These are phyloP conservation scores for Apostasia ramifera DNA, from an alignment of 106 monocot species.

Conservation along the genomic window DNA sequence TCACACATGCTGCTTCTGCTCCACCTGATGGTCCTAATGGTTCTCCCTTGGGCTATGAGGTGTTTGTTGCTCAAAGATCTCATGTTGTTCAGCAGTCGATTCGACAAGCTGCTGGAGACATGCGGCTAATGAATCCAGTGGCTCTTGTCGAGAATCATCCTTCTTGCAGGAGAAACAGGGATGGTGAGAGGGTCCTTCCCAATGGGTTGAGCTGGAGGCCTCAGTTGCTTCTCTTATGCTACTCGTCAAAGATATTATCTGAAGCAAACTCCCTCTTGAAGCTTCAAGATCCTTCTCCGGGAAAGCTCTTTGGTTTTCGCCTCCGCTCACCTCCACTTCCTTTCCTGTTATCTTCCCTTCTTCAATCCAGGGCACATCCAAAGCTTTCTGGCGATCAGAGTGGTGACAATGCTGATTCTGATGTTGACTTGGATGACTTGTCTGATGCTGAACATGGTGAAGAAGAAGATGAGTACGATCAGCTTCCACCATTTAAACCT, in stretches of 20 bases:
- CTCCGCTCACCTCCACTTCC: conserved; percentile 59
- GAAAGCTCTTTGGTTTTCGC: conserved; percentile 63
- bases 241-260: conserved; percentile 77
- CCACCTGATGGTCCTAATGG: conserved; percentile 74
- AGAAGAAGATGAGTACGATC: conserved; percentile 70
- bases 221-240: conserved; percentile 66
- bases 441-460: conserved; percentile 46
- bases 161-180: conserved; percentile 52
- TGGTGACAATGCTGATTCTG: conserved; percentile 50
- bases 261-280: conserved; percentile 61
- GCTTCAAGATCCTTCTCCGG: conserved; percentile 15
- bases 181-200: conserved; percentile 57
- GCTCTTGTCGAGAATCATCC: conserved; percentile 74
- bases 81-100: conserved; percentile 61
- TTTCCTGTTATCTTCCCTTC: conserved; percentile 58
- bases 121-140: conserved; percentile 54
- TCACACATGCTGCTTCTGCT: conserved; percentile 66
- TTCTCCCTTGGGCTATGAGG: conserved; percentile 42
- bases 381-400: conserved; percentile 38
- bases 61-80: conserved; percentile 44
- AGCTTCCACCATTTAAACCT: conserved; percentile 69
- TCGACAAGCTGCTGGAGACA: conserved; percentile 45
- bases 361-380: conserved; percentile 52
- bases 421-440: conserved; percentile 55
- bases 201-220: conserved; percentile 72